phyloP scores from a whole-genome alignment of 768 basidiomycete genomes.

The Kwoniella botswanensis region DNA sequence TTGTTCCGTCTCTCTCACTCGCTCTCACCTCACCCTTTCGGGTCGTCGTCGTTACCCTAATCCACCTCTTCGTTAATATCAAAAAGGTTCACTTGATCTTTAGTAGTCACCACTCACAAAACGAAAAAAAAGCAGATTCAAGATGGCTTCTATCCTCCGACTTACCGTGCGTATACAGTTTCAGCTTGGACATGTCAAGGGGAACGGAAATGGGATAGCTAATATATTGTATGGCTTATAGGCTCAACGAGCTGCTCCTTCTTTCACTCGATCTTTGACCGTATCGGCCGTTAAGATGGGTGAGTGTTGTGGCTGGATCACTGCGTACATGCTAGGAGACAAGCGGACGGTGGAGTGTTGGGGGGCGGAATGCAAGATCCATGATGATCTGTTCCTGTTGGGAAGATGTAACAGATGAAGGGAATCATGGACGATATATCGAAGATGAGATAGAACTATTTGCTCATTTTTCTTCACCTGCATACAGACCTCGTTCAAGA shows the following conservation, averaged over 20 bases:
- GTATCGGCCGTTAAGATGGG: conserved; percentile 58
- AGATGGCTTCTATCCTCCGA: conserved; percentile 50
- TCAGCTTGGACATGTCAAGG: not conserved
- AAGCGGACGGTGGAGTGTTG: no score
- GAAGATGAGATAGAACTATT: no score
- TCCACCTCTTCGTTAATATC: not conserved
- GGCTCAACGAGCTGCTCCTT: conserved; percentile 46
- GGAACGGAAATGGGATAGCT: not conserved
- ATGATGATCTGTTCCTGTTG: no score
- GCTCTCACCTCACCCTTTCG: conserved; percentile 9
- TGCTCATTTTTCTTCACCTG: no score
- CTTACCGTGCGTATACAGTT: conserved; percentile 35
- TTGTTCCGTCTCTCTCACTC: conserved; percentile 11
- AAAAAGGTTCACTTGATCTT: not conserved
- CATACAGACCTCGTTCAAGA: conserved; percentile 85
- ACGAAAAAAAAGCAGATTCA: conserved; percentile 5
- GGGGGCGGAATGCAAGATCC: no score
- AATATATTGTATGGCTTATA: conserved; percentile 5
- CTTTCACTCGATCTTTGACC: conserved; percentile 57
- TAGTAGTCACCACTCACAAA: not conserved
- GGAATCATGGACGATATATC: no score
- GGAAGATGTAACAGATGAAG: no score
- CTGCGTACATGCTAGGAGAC: no score
- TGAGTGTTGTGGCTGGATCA: conserved; percentile 29
- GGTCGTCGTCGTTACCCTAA: conserved; percentile 8